Evolutionary conservation across 495 filamentous ascomycete species (phyloP).

Genomic region (Penicillium macrosclerotiorum): DNA sequence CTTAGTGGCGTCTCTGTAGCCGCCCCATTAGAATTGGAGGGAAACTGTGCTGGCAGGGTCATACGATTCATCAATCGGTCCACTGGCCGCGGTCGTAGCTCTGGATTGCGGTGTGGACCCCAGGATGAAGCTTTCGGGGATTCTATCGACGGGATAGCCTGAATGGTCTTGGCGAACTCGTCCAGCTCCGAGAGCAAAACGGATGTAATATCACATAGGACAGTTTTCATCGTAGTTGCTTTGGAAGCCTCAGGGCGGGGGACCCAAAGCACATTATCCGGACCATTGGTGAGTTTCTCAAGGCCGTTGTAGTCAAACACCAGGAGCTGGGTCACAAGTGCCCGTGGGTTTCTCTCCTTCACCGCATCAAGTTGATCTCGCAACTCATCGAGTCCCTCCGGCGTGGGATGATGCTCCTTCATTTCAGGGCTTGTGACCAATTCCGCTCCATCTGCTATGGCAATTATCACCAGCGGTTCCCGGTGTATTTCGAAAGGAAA

Average conservation of each 20-base stretch:
- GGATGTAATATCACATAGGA: slow-evolving; percentile 89
- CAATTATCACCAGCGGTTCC: slow-evolving; percentile 76
- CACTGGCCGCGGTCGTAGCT: slow-evolving; percentile 43
- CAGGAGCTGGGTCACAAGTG: slow-evolving; percentile 73
- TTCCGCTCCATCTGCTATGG: slow-evolving; percentile 70
- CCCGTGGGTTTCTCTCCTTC: slow-evolving; percentile 66
- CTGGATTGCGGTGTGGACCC: slow-evolving; percentile 45
- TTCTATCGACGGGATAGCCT: slow-evolving; percentile 74
- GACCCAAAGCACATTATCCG: slow-evolving; percentile 61
- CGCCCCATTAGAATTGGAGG: slow-evolving; percentile 50
- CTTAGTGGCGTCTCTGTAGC: slow-evolving; percentile 54
- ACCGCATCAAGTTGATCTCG: slow-evolving; percentile 58
- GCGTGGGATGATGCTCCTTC: slow-evolving; percentile 27
- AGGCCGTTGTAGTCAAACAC: slow-evolving; percentile 67
- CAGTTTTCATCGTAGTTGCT: slow-evolving; percentile 88
- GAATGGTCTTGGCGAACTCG: slow-evolving; percentile 78
- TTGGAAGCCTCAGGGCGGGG: slow-evolving; percentile 69
- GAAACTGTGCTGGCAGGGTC: slow-evolving; percentile 71
- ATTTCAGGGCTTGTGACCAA: slow-evolving; percentile 40
- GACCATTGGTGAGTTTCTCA: slow-evolving; percentile 39
- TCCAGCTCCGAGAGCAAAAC: slow-evolving; percentile 83
- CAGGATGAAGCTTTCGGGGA: slow-evolving; percentile 60
- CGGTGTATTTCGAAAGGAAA: slow-evolving; percentile 84
- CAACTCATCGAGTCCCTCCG: slow-evolving; percentile 58
- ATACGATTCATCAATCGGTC: slow-evolving; percentile 59